phyloP scores from a whole-genome alignment of 2,329 filamentous ascomycete genomes.

The Penicillium sp. region DNA sequence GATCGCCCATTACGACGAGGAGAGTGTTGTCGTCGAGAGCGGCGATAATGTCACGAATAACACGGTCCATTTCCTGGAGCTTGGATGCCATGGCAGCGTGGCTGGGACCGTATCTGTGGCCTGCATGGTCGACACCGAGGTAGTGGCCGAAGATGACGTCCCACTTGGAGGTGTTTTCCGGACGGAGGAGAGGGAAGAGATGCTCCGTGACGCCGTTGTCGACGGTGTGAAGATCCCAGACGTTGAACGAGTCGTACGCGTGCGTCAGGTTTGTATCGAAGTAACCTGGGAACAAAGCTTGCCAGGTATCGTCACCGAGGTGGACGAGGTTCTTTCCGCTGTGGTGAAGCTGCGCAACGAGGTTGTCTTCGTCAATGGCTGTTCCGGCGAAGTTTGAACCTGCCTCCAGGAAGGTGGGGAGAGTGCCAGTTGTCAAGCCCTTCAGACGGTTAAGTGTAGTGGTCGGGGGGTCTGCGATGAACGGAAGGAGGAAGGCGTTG shows the following conservation, averaged over 20 bases:
- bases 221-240: constrained; percentile 95
- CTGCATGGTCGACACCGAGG: constrained; percentile 93
- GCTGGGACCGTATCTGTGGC: constrained; percentile 91
- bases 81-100: constrained; percentile 91
- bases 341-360: constrained; percentile 64
- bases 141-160: constrained; percentile 95
- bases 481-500: constrained; percentile 87
- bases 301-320: constrained; percentile 98
- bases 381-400: constrained; percentile 95
- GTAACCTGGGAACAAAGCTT: constrained; percentile 86
- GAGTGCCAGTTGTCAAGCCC: constrained; percentile 88
- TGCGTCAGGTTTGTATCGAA: constrained; percentile 84
- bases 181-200: constrained; percentile 72
- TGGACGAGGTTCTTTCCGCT: constrained; percentile 81
- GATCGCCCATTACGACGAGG: constrained; percentile 96
- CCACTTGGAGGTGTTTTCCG: constrained; percentile 70
- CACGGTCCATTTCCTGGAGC: constrained; percentile 83
- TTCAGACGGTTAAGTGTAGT: constrained; percentile 90
- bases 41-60: constrained; percentile 71
- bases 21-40: constrained; percentile 82
- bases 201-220: constrained; percentile 94
- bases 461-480: constrained; percentile 95
- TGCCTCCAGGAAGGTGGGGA: constrained; percentile 91
- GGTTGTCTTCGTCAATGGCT: constrained; percentile 89
- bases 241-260: constrained; percentile 96